Evolutionary conservation across 2,329 filamentous ascomycete genomes (phyloP).

Genomic region (Aspergillus pseudotamarii): DNA sequence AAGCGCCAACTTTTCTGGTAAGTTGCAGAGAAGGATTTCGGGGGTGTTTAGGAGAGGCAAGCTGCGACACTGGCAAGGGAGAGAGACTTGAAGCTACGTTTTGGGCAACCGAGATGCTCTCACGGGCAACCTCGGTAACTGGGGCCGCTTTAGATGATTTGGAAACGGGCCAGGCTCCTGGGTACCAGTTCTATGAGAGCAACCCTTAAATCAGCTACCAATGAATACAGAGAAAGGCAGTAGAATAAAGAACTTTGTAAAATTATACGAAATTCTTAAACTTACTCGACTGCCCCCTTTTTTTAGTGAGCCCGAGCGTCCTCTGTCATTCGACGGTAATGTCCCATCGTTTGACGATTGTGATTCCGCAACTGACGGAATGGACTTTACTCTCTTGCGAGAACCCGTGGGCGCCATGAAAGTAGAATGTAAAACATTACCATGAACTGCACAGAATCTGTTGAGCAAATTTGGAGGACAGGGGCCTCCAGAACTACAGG

Average conservation of each 20-base stretch:
- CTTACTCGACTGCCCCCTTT: conserved; percentile 35
- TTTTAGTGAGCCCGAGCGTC: conserved; percentile 29
- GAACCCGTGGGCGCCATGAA: conserved; percentile 46
- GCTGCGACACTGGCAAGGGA: conserved; percentile 33
- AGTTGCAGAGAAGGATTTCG: conserved; percentile 46
- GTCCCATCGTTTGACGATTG: conserved; percentile 29
- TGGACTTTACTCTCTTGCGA: conserved; percentile 49
- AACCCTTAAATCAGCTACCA: conserved; percentile 16
- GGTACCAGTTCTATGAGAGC: conserved; percentile 45
- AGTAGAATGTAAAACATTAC: conserved; percentile 38
- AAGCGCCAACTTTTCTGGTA: conserved; percentile 43
- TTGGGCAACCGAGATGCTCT: conserved; percentile 51
- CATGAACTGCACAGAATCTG: neutral
- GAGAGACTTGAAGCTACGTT: conserved; percentile 39
- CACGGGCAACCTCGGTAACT: conserved; percentile 53
- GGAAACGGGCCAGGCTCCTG: conserved; percentile 47
- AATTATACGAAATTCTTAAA: conserved; percentile 10
- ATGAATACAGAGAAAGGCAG: neutral
- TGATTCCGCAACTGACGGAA: conserved; percentile 35
- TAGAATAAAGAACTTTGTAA: conserved; percentile 5
- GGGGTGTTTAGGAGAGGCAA: conserved; percentile 27
- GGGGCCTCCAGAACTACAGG: conserved; percentile 10
- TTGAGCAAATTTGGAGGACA: conserved; percentile 6
- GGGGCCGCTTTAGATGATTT: conserved; percentile 49
- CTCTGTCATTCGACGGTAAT: conserved; percentile 19